phyloP scores from a whole-genome alignment of 2,329 filamentous ascomycete genomes.

The Penicillium brevicompactum region DNA sequence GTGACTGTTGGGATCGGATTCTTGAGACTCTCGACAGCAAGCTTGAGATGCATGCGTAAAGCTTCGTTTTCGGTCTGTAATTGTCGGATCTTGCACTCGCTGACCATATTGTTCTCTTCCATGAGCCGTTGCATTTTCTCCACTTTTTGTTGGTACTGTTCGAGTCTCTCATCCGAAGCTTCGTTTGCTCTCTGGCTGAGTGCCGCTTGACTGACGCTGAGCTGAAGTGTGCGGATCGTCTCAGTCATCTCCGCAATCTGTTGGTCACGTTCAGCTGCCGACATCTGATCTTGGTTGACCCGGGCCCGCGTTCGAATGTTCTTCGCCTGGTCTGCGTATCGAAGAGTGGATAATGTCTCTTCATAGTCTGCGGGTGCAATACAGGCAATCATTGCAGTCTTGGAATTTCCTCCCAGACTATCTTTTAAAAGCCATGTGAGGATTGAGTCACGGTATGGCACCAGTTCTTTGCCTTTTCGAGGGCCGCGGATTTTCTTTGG shows the following conservation, averaged over 20 bases:
- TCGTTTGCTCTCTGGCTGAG: slow-evolving; percentile 73
- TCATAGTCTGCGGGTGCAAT: slow-evolving; percentile 96
- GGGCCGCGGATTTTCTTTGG: slow-evolving; percentile 63
- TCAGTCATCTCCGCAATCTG: slow-evolving; percentile 95
- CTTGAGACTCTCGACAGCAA: slow-evolving; percentile 82
- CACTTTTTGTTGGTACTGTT: slow-evolving; percentile 93
- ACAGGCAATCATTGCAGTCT: slow-evolving; percentile 99
- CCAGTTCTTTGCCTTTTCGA: slow-evolving; percentile 69
- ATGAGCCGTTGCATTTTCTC: slow-evolving; percentile 89
- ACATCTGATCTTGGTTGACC: slow-evolving; percentile 94
- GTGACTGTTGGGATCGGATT: slow-evolving; percentile 75
- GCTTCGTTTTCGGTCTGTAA: slow-evolving; percentile 90
- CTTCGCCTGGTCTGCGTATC: slow-evolving; percentile 97
- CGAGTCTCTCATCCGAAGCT: slow-evolving; percentile 78
- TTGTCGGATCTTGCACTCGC: slow-evolving; percentile 90
- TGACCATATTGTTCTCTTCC: slow-evolving; percentile 89
- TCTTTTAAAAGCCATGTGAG: slow-evolving; percentile 90
- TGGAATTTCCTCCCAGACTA: slow-evolving; percentile 92
- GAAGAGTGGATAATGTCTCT: slow-evolving; percentile 91
- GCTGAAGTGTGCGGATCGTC: slow-evolving; percentile 83
- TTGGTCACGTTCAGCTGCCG: slow-evolving; percentile 87
- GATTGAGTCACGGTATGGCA: slow-evolving; percentile 91
- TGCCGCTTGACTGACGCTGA: slow-evolving; percentile 66
- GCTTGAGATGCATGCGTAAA: slow-evolving; percentile 79
- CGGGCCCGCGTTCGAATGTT: slow-evolving; percentile 91